phyloP scores from a whole-genome alignment of 768 basidiomycete species.

The Nidularia sp. region DNA sequence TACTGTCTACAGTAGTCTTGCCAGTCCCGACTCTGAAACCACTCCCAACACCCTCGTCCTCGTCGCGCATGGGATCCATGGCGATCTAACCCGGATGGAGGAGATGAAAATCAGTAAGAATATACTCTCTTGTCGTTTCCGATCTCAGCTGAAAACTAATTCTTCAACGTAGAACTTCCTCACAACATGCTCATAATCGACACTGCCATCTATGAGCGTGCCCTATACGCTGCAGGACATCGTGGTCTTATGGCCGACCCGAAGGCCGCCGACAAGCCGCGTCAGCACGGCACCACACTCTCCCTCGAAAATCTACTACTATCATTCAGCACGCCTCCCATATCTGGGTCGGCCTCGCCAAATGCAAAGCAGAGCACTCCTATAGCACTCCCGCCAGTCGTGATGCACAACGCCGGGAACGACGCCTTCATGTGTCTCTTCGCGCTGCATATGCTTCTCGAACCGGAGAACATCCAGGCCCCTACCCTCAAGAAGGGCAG shows the following conservation, averaged over 20 bases:
- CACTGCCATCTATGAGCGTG: slow-evolving; percentile 57
- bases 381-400: slow-evolving; percentile 18
- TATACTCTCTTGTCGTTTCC: slow-evolving; percentile 1
- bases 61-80: slow-evolving; percentile 55
- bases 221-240: slow-evolving; percentile 52
- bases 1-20: slow-evolving; percentile 52
- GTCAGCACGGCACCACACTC: slow-evolving; percentile 49
- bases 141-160: not conserved
- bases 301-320: slow-evolving; percentile 60
- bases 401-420: slow-evolving; percentile 75
- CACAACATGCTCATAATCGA: slow-evolving; percentile 71
- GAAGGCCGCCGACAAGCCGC: slow-evolving; percentile 42
- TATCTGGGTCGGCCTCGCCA: slow-evolving; percentile 10
- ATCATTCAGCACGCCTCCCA: slow-evolving; percentile 45
- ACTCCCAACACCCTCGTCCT: slow-evolving; percentile 66
- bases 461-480: slow-evolving; percentile 39
- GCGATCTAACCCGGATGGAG: slow-evolving; percentile 59
- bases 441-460: slow-evolving; percentile 64
- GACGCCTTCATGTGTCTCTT: slow-evolving; percentile 70
- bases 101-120: slow-evolving; percentile 78
- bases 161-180: slow-evolving; percentile 51
- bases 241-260: slow-evolving; percentile 63
- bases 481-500: slow-evolving; percentile 28
- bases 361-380: slow-evolving; percentile 3
- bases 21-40: slow-evolving; percentile 75